phyloP scores from a whole-genome alignment of 495 filamentous ascomycete genomes.

The Recurvomyces mirabilis region DNA sequence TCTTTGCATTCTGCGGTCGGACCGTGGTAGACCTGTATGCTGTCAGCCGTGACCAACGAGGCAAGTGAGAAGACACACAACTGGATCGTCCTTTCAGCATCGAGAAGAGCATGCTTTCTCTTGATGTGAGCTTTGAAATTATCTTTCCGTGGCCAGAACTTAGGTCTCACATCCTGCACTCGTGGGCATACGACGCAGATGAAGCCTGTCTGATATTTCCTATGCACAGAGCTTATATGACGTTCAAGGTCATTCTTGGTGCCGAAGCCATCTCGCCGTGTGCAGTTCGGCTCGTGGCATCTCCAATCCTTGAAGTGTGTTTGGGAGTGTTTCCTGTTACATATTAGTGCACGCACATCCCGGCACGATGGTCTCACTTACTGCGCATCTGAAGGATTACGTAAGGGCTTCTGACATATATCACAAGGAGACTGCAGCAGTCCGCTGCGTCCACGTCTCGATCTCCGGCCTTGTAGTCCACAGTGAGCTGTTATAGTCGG shows the following conservation, averaged over 20 bases:
- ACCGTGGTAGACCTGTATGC: conserved; percentile 7
- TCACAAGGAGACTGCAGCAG: neutral
- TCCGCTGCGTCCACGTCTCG: neutral
- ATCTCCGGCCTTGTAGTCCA: neutral
- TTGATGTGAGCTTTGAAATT: conserved; percentile 83
- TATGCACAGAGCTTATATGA: conserved; percentile 17
- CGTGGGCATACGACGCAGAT: conserved; percentile 12
- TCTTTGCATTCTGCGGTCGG: conserved; percentile 4
- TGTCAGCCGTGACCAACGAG: conserved; percentile 17
- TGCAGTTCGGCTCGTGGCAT: conserved; percentile 17
- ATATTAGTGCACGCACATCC: conserved; percentile 1
- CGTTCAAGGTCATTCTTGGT: conserved; percentile 24
- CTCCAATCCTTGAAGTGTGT: conserved; percentile 16
- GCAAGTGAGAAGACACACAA: conserved; percentile 35
- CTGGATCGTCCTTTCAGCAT: conserved; percentile 39
- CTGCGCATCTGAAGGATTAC: conserved; percentile 11
- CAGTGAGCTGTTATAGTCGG: no score
- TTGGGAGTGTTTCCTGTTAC: conserved; percentile 19
- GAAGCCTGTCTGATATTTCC: conserved; percentile 9
- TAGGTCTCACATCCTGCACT: conserved; percentile 25
- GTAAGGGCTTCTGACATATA: conserved; percentile 1
- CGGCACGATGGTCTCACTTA: neutral
- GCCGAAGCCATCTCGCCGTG: conserved; percentile 17
- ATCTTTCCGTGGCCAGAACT: conserved; percentile 78
- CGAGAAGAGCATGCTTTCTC: conserved; percentile 57